These are phyloP conservation scores for Albizia julibrissin DNA, from an alignment of 306 rosid species.

Conservation along the genomic window DNA sequence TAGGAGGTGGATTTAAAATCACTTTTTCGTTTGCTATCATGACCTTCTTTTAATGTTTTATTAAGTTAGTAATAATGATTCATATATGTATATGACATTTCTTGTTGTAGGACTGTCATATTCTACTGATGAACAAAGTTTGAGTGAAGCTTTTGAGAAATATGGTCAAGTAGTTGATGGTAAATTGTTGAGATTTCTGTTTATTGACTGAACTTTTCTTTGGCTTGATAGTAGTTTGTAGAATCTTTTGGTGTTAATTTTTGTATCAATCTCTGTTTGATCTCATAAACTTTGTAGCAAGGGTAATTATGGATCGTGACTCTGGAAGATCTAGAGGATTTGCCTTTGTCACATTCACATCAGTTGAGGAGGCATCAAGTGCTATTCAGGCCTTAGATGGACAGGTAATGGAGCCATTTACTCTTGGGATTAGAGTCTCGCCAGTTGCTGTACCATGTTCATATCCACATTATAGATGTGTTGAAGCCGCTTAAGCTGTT, in stretches of 20 bases:
- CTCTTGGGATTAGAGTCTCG: slow-evolving; percentile 3
- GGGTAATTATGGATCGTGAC: slow-evolving; percentile 76
- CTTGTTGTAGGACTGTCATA: slow-evolving; percentile 65
- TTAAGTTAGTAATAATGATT: not conserved
- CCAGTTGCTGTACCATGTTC: slow-evolving; percentile 11
- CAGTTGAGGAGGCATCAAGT: slow-evolving; percentile 81
- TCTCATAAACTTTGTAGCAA: slow-evolving; percentile 49
- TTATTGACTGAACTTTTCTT: not conserved
- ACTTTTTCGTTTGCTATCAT: not conserved
- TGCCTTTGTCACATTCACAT: slow-evolving; percentile 71
- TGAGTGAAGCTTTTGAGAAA: slow-evolving; percentile 70
- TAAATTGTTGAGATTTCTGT: slow-evolving; percentile 20
- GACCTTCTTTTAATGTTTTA: not conserved
- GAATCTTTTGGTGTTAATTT: not conserved
- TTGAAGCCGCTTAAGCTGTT: not conserved
- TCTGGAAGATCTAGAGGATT: slow-evolving; percentile 89
- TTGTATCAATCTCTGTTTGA: slow-evolving; percentile 14
- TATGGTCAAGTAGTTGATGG: slow-evolving; percentile 88
- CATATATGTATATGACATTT: not conserved
- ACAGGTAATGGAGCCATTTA: slow-evolving; percentile 53
- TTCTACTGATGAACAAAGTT: slow-evolving; percentile 63
- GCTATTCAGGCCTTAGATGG: slow-evolving; percentile 87
- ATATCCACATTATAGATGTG: not conserved
- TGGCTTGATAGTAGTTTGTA: not conserved
- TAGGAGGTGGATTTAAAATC: slow-evolving; percentile 66